A percentile compares a stretch with the other conserved stretches of the same genome.
phyloP scores from a whole-genome alignment of 2,329 filamentous ascomycete species.

The Teratosphaeria viscida region DNA sequence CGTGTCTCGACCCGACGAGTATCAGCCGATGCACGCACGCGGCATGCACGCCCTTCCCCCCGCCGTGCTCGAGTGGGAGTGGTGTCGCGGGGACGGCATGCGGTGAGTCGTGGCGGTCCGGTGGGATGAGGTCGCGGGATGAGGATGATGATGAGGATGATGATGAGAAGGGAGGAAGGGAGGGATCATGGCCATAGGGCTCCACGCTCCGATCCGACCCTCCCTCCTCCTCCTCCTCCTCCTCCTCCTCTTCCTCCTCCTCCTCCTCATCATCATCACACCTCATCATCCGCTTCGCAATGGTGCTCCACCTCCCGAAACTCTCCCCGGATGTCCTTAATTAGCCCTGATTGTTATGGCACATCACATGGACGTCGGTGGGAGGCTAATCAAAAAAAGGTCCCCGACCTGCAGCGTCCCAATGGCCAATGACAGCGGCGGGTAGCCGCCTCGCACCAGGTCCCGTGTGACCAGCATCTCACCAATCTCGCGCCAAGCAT shows the following conservation, averaged over 20 bases:
- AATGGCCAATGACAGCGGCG: slow-evolving; percentile 1
- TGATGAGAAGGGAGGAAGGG: not conserved
- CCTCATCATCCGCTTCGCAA: not conserved
- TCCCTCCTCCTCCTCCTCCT: not conserved
- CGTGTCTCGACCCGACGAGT: not conserved
- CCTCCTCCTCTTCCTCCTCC: no score
- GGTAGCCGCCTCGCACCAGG: slow-evolving; percentile 8
- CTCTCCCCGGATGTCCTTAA: not conserved
- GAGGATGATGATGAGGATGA: no score
- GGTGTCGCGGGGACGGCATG: slow-evolving; percentile 7
- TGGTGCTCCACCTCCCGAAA: not conserved
- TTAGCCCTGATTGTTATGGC: not conserved
- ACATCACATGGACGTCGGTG: not conserved
- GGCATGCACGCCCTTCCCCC: slow-evolving; percentile 14
- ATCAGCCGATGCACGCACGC: slow-evolving; percentile 13
- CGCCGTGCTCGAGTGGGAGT: slow-evolving; percentile 16
- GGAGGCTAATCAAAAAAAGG: not conserved
- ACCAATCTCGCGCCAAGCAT: slow-evolving; percentile 10
- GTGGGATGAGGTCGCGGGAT: no score
- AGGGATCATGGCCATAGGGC: not conserved
- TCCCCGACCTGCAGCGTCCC: not conserved
- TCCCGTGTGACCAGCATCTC: slow-evolving; percentile 5
- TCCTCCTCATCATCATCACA: no score
- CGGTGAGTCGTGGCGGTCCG: not conserved
- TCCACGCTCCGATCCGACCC: not conserved